These are phyloP conservation scores for Spongiforma sp. DNA, from an alignment of 1,284 basidiomycete genomes.

Conservation along the genomic window DNA sequence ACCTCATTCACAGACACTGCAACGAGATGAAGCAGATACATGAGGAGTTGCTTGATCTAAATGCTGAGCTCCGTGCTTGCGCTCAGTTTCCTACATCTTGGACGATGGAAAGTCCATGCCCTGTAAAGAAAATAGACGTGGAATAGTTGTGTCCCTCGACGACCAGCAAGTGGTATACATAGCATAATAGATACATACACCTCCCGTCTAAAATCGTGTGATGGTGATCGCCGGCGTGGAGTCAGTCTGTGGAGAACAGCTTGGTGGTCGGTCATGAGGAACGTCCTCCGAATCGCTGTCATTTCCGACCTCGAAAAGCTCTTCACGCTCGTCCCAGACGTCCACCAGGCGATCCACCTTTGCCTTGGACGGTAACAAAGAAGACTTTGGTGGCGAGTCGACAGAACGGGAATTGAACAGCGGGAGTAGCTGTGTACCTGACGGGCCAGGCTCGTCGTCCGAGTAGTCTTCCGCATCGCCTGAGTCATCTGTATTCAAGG, in stretches of 20 bases:
- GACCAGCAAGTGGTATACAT: constrained; percentile 36
- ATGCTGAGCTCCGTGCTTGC: constrained; percentile 46
- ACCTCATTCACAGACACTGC: constrained; percentile 53
- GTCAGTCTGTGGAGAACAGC: constrained; percentile 2
- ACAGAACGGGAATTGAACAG: constrained; percentile 40
- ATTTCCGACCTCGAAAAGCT: constrained; percentile 74
- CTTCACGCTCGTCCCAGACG: constrained; percentile 81
- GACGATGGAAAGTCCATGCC: constrained; percentile 4
- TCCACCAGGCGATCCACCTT: constrained; percentile 51
- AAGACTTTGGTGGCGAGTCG: constrained; percentile 19
- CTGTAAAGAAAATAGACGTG: constrained; percentile 10
- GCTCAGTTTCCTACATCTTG: constrained; percentile 12
- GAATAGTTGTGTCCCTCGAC: constrained; percentile 20
- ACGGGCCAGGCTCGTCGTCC: constrained; percentile 45
- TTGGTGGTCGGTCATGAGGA: constrained; percentile 5
- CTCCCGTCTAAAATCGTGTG: constrained; percentile 26
- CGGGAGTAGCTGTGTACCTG: constrained; percentile 64
- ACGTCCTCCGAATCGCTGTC: constrained; percentile 30
- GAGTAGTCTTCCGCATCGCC: constrained; percentile 61
- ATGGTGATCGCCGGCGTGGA: constrained; percentile 35
- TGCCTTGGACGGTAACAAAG: constrained; percentile 20
- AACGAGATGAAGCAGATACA: constrained; percentile 44
- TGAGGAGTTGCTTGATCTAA: constrained; percentile 51
- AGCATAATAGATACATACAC: constrained; percentile 25
- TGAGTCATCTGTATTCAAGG: constrained; percentile 57